A percentile compares a stretch with the other conserved stretches of the same genome.
Evolutionary conservation across 2,329 filamentous ascomycete species (phyloP).

Genomic region (Claviceps humidiphila): DNA sequence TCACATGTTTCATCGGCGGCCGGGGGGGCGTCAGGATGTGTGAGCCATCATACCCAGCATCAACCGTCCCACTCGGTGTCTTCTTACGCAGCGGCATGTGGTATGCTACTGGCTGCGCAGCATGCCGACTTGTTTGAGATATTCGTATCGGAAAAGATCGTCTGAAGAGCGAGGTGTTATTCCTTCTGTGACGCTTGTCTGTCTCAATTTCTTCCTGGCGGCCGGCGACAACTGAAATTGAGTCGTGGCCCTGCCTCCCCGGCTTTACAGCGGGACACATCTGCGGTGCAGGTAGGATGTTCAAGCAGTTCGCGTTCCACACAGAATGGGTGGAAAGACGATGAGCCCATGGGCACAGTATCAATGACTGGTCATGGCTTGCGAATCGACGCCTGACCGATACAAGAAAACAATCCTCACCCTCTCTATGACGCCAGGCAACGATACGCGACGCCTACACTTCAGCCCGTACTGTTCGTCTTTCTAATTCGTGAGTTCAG

Average conservation of each 20-base stretch:
- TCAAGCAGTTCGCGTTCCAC: conserved; percentile 4
- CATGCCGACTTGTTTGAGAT: conserved; percentile 15
- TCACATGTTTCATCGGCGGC: conserved; percentile 70
- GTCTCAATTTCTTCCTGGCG: conserved; percentile 1
- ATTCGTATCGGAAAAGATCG: conserved; percentile 21
- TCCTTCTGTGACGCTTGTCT: conserved; percentile 5
- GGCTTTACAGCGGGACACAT: conserved; percentile 38
- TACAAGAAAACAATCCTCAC: conserved; percentile 19
- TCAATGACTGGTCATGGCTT: conserved; percentile 27
- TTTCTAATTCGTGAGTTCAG: neutral
- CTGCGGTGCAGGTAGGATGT: conserved; percentile 39
- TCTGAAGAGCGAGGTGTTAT: conserved; percentile 12
- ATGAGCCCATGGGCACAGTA: conserved; percentile 13
- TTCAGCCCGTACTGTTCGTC: neutral
- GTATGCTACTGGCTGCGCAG: conserved; percentile 6
- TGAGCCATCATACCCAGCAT: conserved; percentile 82
- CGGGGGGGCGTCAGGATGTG: conserved; percentile 59
- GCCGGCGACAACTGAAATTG: conserved; percentile 3
- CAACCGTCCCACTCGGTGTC: conserved; percentile 85
- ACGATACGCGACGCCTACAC: neutral
- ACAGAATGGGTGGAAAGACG: neutral
- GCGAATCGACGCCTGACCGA: conserved; percentile 28
- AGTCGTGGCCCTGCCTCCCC: conserved; percentile 26
- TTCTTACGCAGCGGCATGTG: conserved; percentile 49
- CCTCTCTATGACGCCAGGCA: conserved; percentile 11